A percentile compares a stretch with the other conserved stretches of the same genome.
Evolutionary conservation across 208 protist genomes (phyloP).

Genomic region (Leptomonas pyrrhocoris): DNA sequence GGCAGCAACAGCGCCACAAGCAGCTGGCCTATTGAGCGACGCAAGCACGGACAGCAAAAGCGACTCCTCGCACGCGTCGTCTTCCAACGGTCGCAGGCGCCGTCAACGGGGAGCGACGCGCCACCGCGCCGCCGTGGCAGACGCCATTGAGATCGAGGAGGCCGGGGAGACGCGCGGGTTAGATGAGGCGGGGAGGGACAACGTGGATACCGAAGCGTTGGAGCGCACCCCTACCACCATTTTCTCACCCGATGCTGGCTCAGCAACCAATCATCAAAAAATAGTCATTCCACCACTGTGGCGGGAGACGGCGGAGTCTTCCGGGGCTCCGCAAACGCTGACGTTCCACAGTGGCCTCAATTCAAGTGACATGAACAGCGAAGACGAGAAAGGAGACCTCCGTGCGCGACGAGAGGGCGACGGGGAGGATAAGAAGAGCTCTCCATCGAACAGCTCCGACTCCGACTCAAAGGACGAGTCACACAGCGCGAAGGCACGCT

Average conservation of each 20-base stretch:
- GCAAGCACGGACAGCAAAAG: not conserved
- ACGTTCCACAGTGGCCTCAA: not conserved
- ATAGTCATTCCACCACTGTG: not conserved
- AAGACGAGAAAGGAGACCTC: not conserved
- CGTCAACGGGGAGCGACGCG: not conserved
- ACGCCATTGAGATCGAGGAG: conserved; percentile 11
- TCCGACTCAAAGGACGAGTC: no score
- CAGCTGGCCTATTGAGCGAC: no score
- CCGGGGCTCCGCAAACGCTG: not conserved
- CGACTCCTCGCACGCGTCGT: not conserved
- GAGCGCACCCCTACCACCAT: not conserved
- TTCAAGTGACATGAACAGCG: not conserved
- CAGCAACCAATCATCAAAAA: not conserved
- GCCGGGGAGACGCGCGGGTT: conserved; percentile 1
- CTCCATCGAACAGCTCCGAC: no score
- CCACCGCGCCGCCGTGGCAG: conserved; percentile 1
- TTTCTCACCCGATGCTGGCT: not conserved
- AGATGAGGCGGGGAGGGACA: not conserved
- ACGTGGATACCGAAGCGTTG: not conserved
- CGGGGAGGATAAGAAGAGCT: no score
- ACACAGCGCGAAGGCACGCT: no score
- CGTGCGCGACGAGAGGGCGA: not conserved
- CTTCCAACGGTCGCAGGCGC: not conserved
- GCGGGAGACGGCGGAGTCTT: not conserved
- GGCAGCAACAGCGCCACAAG: not conserved